A percentile compares a stretch with the other conserved stretches of the same genome.
These are phyloP conservation scores for Botrytis fragariae DNA, from an alignment of 2,329 filamentous ascomycete genomes.

Conservation along the genomic window DNA sequence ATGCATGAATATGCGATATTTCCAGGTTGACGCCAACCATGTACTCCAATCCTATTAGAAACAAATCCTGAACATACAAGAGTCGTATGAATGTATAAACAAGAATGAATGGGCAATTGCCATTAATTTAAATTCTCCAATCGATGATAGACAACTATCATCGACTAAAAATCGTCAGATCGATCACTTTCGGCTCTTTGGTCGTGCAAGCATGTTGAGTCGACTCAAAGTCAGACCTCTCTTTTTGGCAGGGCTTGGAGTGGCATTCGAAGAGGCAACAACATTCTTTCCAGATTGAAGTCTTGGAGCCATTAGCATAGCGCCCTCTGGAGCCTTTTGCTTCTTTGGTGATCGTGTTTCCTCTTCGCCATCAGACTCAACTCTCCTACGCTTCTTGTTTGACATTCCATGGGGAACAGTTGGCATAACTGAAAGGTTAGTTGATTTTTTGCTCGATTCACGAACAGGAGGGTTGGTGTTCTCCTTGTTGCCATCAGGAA, in stretches of 20 bases:
- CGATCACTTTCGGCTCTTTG: slow-evolving; percentile 51
- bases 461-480: slow-evolving; percentile 43
- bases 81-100: slow-evolving; percentile 16
- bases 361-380: slow-evolving; percentile 55
- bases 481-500: slow-evolving; percentile 56
- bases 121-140: not conserved
- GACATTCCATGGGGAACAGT: slow-evolving; percentile 59
- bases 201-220: slow-evolving; percentile 59
- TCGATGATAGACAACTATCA: not conserved
- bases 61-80: slow-evolving; percentile 14
- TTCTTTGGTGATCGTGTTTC: slow-evolving; percentile 58
- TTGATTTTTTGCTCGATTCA: slow-evolving; percentile 4
- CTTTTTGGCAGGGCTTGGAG: slow-evolving; percentile 50
- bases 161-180: slow-evolving; percentile 33
- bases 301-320: slow-evolving; percentile 36
- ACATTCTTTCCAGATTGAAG: slow-evolving; percentile 33
- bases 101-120: slow-evolving; percentile 20
- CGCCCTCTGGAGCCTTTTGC: slow-evolving; percentile 44
- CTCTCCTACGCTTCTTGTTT: slow-evolving; percentile 65
- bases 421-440: slow-evolving; percentile 11
- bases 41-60: slow-evolving; percentile 18
- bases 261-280: slow-evolving; percentile 22
- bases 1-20: slow-evolving; percentile 19
- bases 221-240: slow-evolving; percentile 54
- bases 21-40: slow-evolving; percentile 19